Evolutionary conservation across 83 land plant genomes (phyloP).

Genomic region (Picea mariana): DNA sequence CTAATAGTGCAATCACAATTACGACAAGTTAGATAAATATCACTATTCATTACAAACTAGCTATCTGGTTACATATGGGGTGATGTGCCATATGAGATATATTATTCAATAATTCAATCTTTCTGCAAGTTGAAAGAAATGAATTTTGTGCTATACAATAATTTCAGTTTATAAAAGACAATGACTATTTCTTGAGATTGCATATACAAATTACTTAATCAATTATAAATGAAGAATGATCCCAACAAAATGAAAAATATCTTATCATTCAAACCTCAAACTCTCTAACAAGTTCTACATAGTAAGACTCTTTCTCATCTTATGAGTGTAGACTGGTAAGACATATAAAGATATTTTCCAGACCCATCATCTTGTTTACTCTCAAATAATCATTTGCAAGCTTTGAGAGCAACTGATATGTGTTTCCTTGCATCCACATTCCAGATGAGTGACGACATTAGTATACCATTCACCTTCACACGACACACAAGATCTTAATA

Average conservation of each 20-base stretch:
- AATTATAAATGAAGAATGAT: constrained; percentile 22
- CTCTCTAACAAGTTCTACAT: constrained; percentile 24
- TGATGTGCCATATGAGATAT: too few species aligned
- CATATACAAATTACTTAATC: constrained; percentile 35
- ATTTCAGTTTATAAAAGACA: not conserved
- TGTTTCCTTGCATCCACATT: not conserved
- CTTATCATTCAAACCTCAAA: constrained; percentile 35
- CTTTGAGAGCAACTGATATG: not conserved
- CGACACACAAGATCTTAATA: too few species aligned
- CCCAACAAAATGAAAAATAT: constrained; percentile 47
- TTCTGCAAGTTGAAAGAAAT: not conserved
- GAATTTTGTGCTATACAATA: not conserved
- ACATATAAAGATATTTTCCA: not conserved
- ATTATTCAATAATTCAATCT: not conserved
- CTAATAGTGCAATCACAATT: constrained; percentile 10
- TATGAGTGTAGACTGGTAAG: not conserved
- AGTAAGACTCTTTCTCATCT: constrained; percentile 10
- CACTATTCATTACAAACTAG: not conserved
- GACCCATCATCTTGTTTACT: constrained; percentile 1
- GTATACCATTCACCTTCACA: too few species aligned
- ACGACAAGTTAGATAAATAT: not conserved
- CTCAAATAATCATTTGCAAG: constrained; percentile 16
- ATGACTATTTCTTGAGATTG: too few species aligned
- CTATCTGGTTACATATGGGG: not conserved
- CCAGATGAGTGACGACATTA: too few species aligned